These are phyloP conservation scores for Chrysanthemum seticuspe DNA, from an alignment of 129 eudicot genomes.

Conservation along the genomic window DNA sequence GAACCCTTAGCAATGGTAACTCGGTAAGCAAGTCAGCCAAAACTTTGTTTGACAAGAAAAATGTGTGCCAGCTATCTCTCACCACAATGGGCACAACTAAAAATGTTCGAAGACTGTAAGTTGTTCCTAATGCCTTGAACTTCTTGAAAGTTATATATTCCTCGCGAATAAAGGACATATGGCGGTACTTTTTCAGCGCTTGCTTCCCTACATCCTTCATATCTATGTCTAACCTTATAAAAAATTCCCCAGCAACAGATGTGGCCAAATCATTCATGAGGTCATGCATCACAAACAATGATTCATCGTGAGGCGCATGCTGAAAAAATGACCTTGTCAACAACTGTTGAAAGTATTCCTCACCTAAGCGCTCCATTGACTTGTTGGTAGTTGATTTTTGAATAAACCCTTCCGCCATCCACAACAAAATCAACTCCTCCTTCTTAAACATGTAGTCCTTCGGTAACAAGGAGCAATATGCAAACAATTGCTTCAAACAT, in stretches of 20 bases:
- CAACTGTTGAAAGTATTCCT: not conserved
- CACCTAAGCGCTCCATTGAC: not conserved
- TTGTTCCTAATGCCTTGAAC: no score
- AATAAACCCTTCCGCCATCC: not conserved
- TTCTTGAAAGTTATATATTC: no score
- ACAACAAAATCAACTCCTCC: not conserved
- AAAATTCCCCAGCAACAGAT: not conserved
- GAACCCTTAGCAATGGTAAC: no score
- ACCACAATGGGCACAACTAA: no score
- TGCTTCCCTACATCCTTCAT: no score
- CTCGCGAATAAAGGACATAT: no score
- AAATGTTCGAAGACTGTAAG: no score
- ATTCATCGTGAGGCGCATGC: not conserved
- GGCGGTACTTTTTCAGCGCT: no score
- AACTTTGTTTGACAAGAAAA: no score
- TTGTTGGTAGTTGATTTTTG: not conserved
- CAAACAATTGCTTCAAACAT: not conserved
- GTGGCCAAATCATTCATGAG: not conserved
- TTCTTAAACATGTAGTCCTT: not conserved
- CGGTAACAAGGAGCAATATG: not conserved
- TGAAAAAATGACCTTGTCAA: not conserved
- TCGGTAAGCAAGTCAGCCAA: no score
- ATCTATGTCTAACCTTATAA: not conserved
- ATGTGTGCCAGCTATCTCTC: no score
- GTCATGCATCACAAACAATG: conserved; percentile 1